phyloP scores from a whole-genome alignment of 495 filamentous ascomycete species.

The Talaromyces ruber region DNA sequence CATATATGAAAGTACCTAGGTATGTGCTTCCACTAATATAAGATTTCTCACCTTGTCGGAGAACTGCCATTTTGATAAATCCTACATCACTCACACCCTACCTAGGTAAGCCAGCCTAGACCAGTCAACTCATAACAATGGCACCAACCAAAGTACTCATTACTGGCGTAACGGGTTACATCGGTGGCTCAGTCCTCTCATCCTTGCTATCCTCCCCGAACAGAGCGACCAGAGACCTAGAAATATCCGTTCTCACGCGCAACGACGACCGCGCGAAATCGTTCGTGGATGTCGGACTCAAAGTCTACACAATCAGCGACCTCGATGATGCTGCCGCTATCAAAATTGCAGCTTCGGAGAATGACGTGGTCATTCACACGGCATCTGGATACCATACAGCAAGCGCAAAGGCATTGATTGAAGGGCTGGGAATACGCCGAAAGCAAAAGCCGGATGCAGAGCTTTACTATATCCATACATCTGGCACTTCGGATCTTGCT shows the following conservation, averaged over 20 bases:
- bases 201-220: neutral
- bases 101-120: neutral
- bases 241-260: neutral
- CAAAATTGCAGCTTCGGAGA: conserved; percentile 2
- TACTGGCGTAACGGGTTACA: conserved; percentile 7
- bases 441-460: conserved; percentile 20
- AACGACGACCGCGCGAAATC: neutral
- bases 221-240: neutral
- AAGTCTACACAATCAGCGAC: neutral
- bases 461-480: conserved; percentile 31
- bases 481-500: conserved; percentile 39
- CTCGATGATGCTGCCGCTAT: conserved; percentile 8
- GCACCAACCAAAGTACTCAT: neutral
- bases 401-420: conserved; percentile 21
- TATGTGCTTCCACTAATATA: no score
- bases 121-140: neutral
- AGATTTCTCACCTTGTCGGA: no score
- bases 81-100: neutral
- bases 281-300: neutral
- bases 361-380: conserved; percentile 21
- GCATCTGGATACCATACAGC: conserved; percentile 21
- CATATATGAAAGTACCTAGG: no score
- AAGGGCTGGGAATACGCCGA: conserved; percentile 19
- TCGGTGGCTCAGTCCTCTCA: neutral
- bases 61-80: no score